These are phyloP conservation scores for Aureobasidium sp. DNA, from an alignment of 2,329 filamentous ascomycete species.

Conservation along the genomic window DNA sequence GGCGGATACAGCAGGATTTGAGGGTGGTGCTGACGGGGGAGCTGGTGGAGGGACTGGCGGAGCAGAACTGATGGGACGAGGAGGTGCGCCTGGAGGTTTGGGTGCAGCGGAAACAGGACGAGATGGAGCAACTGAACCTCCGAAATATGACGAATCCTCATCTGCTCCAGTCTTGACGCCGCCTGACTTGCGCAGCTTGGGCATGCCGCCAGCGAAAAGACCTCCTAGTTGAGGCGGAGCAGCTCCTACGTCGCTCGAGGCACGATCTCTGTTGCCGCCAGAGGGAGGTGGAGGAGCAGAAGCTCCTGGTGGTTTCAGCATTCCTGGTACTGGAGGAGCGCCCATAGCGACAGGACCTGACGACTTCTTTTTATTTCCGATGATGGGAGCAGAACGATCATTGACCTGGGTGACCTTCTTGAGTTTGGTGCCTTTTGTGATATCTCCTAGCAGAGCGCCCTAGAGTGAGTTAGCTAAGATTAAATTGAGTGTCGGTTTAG, in stretches of 20 bases:
- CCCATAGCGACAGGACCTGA: constrained; percentile 58
- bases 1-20: constrained; percentile 48
- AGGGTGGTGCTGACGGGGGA: constrained; percentile 46
- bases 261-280: constrained; percentile 57
- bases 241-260: constrained; percentile 70
- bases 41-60: constrained; percentile 41
- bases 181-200: constrained; percentile 81
- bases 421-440: constrained; percentile 67
- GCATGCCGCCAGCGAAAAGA: constrained; percentile 88
- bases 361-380: constrained; percentile 50
- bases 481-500: not conserved
- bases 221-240: constrained; percentile 74
- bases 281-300: constrained; percentile 58
- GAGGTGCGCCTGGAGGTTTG: constrained; percentile 24
- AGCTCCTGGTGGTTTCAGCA: constrained; percentile 50
- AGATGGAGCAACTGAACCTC: constrained; percentile 60
- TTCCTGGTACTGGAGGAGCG: constrained; percentile 70
- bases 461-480: constrained; percentile 31
- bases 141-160: constrained; percentile 63
- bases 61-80: constrained; percentile 34
- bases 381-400: constrained; percentile 74
- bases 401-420: constrained; percentile 80
- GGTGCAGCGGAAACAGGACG: constrained; percentile 25
- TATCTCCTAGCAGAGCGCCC: constrained; percentile 83
- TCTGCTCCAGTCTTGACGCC: constrained; percentile 54